Evolutionary conservation across 2,329 filamentous ascomycete species (phyloP).

Genomic region (Fusarium humuli): DNA sequence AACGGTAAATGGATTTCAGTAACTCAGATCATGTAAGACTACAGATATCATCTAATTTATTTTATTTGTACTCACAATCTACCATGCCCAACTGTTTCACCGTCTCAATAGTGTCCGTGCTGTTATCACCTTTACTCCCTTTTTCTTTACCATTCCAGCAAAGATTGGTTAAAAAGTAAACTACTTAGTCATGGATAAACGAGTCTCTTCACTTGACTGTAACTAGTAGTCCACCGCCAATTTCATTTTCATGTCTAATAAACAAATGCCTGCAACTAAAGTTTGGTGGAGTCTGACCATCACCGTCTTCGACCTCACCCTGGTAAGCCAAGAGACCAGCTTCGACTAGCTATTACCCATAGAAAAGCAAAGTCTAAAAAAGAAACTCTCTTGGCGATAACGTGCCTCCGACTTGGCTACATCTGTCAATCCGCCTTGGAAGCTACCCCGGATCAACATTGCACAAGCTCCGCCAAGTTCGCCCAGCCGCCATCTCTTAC

Average conservation of each 20-base stretch:
- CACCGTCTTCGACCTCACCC: background rate
- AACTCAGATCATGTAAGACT: background rate
- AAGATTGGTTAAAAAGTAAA: background rate
- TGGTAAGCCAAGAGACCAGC: constrained; percentile 14
- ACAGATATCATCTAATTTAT: background rate
- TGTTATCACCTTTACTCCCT: background rate
- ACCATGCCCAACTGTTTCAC: background rate
- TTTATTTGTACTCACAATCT: background rate
- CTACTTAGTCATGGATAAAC: background rate
- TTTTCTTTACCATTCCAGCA: background rate
- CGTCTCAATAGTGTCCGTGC: background rate
- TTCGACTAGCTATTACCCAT: background rate
- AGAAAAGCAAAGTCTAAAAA: background rate
- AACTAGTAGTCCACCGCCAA: background rate
- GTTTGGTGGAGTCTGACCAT: constrained; percentile 9
- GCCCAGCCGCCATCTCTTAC: constrained; percentile 18
- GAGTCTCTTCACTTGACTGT: background rate
- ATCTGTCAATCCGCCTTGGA: background rate
- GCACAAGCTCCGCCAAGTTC: constrained; percentile 28
- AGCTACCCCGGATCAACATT: constrained; percentile 29
- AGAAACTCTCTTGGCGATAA: constrained; percentile 7
- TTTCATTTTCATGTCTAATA: background rate
- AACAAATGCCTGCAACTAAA: background rate
- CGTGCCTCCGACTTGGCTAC: constrained; percentile 12
- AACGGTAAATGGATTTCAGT: background rate